Percentiles rank a stretch among this genome's conserved stretches.
Conservation (phyloP, 2,329 filamentous ascomycete genomes). For the Talaromyces piceae region DNA sequence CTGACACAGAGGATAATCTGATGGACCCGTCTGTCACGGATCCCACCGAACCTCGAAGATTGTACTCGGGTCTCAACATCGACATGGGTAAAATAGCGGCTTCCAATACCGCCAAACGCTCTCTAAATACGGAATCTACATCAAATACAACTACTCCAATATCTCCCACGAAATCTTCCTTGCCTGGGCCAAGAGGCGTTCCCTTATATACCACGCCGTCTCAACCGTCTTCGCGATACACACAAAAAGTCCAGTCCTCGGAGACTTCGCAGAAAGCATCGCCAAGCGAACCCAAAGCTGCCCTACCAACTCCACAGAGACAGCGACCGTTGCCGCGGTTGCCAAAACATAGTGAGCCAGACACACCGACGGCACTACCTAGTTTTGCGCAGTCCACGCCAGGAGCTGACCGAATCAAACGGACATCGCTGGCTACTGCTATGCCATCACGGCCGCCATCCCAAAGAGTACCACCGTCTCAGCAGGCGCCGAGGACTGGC, state of each 20-base stretch:
- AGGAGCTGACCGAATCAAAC: slow-evolving; percentile 5
- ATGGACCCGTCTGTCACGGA: background rate
- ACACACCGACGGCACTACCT: background rate
- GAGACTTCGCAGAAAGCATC: slow-evolving; percentile 4
- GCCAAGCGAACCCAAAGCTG: background rate
- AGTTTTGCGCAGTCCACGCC: slow-evolving; percentile 3
- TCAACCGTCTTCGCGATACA: background rate
- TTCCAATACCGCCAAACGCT: background rate
- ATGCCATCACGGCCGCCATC: background rate
- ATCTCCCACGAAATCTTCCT: slow-evolving; percentile 7
- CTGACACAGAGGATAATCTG: background rate
- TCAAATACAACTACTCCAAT: background rate
- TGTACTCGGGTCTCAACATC: background rate
- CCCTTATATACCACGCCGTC: background rate
- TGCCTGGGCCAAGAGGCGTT: background rate
- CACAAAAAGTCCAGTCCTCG: background rate
- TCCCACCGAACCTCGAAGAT: background rate
- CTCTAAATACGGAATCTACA: slow-evolving; percentile 1
- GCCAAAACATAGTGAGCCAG: slow-evolving; percentile 3
- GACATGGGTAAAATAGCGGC: background rate
- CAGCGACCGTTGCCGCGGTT: background rate
- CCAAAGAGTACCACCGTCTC: background rate
- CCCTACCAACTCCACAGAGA: slow-evolving; percentile 1
- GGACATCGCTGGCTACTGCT: background rate
- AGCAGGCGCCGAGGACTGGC: background rate